Evolutionary conservation across 176 grass and related monocot genomes (phyloP).

Genomic region (Cenchrus fungigraminus): DNA sequence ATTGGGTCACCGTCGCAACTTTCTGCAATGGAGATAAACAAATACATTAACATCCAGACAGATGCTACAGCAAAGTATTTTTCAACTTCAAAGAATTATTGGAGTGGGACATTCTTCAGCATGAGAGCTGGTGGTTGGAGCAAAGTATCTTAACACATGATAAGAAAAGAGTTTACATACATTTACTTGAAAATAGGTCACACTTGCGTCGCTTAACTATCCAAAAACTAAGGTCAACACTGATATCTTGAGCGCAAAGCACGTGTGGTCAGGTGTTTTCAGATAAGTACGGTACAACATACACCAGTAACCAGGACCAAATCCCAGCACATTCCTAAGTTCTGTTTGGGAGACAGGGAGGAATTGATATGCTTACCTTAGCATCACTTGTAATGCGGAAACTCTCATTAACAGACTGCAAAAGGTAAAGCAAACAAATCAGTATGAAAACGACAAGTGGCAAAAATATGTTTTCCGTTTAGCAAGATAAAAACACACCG

Average conservation of each 20-base stretch:
- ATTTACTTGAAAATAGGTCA: not conserved
- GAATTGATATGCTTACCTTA: conserved; percentile 55
- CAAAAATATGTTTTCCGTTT: conserved; percentile 16
- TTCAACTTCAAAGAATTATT: conserved; percentile 34
- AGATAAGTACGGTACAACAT: not conserved
- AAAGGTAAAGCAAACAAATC: conserved; percentile 32
- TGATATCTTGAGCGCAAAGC: not conserved
- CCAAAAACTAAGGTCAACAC: not conserved
- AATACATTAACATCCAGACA: conserved; percentile 28
- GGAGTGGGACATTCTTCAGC: conserved; percentile 7
- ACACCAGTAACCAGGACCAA: conserved; percentile 18
- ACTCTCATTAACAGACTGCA: conserved; percentile 78
- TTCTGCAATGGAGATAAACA: conserved; percentile 60
- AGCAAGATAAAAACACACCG: conserved; percentile 53
- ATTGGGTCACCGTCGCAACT: conserved; percentile 57
- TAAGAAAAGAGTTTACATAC: not conserved
- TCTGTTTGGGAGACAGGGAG: conserved; percentile 13
- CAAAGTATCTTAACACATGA: not conserved
- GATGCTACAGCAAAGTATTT: conserved; percentile 7
- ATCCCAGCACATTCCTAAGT: conserved; percentile 21
- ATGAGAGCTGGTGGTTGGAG: conserved; percentile 1
- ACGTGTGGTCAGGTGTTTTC: not conserved
- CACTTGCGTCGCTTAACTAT: not conserved
- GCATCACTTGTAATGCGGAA: conserved; percentile 83
- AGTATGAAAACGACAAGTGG: conserved; percentile 18